phyloP scores from a whole-genome alignment of 2,329 filamentous ascomycete genomes.

The Ophiocordyceps robertsii region DNA sequence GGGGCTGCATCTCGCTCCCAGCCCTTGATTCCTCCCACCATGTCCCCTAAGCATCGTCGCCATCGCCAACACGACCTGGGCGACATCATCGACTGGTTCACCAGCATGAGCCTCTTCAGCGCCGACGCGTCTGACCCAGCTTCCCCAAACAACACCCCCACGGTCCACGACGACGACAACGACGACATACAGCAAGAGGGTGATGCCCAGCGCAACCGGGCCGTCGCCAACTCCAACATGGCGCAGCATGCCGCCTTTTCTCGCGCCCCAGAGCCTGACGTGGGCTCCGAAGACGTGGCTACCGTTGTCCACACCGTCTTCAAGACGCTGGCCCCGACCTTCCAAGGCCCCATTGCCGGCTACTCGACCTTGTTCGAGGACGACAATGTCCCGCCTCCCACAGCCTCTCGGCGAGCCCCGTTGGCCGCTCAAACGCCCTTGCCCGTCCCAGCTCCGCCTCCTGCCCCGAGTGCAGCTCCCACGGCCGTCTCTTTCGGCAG shows the following conservation, averaged over 20 bases:
- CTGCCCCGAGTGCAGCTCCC: background rate
- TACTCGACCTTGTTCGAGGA: constrained; percentile 21
- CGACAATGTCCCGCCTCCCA: background rate
- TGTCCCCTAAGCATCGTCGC: constrained; percentile 10
- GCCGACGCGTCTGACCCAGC: background rate
- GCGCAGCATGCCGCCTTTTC: background rate
- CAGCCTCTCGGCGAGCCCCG: background rate
- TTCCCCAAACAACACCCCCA: no score
- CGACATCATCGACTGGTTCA: background rate
- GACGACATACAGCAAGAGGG: background rate
- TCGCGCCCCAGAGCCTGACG: background rate
- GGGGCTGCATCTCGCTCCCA: background rate
- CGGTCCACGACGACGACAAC: background rate
- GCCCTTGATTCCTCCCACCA: background rate
- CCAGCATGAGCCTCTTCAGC: background rate
- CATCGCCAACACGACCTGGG: constrained; percentile 1
- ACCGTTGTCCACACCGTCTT: constrained; percentile 24
- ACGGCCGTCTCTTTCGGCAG: background rate
- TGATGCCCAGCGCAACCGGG: background rate
- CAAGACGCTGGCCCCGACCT: constrained; percentile 25
- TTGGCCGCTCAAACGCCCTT: background rate
- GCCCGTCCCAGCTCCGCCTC: background rate
- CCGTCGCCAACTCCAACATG: background rate
- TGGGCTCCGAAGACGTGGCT: background rate
- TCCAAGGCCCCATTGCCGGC: constrained; percentile 27